Percentiles rank a stretch among this genome's conserved stretches.
These are phyloP conservation scores for Fusarium stilboides DNA, from an alignment of 2,329 filamentous ascomycete species.

Conservation along the genomic window DNA sequence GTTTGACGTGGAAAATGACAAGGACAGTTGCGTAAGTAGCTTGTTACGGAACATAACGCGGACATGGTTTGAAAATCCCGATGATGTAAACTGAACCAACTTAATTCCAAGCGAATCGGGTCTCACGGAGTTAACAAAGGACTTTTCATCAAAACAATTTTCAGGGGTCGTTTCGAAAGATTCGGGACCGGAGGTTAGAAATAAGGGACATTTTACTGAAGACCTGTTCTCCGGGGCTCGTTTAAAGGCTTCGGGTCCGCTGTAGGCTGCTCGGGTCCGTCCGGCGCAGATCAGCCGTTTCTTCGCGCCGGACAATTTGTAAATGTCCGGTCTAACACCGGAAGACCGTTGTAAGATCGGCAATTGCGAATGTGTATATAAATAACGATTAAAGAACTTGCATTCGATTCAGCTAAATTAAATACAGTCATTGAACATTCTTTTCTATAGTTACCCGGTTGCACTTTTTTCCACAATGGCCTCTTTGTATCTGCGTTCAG, in stretches of 20 bases:
- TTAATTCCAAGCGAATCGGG: too few species aligned
- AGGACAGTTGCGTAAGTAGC: too few species aligned
- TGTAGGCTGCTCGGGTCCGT: conserved; percentile 3
- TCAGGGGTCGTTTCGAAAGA: not conserved
- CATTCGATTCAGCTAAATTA: accelerated
- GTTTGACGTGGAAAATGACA: not conserved
- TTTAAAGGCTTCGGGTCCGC: not conserved
- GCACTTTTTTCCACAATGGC: conserved; percentile 24
- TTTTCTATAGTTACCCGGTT: not conserved
- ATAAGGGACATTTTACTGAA: not conserved
- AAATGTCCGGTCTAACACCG: conserved; percentile 32
- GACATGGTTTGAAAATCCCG: too few species aligned
- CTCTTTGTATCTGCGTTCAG: conserved; percentile 20
- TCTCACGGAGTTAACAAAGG: too few species aligned
- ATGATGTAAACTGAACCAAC: too few species aligned
- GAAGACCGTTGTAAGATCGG: not conserved
- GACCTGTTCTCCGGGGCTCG: not conserved
- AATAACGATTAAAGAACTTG: not conserved
- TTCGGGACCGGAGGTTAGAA: not conserved
- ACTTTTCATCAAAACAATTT: too few species aligned
- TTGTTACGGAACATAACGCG: too few species aligned
- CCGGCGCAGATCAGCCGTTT: not conserved
- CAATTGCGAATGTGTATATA: not conserved
- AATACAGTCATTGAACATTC: not conserved
- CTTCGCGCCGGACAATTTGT: conserved; percentile 19